Evolutionary conservation across 1,139 yeast species (phyloP).

Genomic region (Candida labiduridarum): DNA sequence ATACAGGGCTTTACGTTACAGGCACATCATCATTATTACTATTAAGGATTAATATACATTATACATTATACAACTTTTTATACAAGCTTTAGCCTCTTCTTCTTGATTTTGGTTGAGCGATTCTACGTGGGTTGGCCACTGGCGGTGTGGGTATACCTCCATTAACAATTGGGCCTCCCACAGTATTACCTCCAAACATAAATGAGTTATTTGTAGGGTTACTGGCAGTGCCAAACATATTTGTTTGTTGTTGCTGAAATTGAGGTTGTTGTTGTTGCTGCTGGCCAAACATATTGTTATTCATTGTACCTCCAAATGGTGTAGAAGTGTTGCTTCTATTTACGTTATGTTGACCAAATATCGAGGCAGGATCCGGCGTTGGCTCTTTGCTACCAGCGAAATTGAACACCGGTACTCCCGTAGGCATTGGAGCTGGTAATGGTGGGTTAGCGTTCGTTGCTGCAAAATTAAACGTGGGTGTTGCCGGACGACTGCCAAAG

Average conservation of each 20-base stretch:
- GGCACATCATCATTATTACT: too few species aligned
- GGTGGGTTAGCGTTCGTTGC: not conserved
- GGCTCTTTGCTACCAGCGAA: constrained; percentile 24
- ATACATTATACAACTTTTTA: not conserved
- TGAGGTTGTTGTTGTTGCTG: constrained; percentile 9
- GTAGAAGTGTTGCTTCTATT: constrained; percentile 15
- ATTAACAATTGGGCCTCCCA: constrained; percentile 5
- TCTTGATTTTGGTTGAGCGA: constrained; percentile 34
- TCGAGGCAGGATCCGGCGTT: constrained; percentile 33
- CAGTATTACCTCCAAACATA: constrained; percentile 3
- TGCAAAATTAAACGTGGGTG: constrained; percentile 13
- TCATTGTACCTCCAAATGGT: constrained; percentile 3
- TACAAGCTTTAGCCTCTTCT: constrained; percentile 18
- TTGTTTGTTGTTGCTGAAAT: constrained; percentile 6
- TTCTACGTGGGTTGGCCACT: constrained; percentile 26
- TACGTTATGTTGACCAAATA: constrained; percentile 19
- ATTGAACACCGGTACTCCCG: constrained; percentile 17
- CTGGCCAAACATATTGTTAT: constrained; percentile 8
- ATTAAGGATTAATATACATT: not conserved
- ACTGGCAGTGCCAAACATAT: constrained; percentile 9
- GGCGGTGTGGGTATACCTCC: constrained; percentile 12
- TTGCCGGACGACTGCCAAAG: constrained; percentile 12
- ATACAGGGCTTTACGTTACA: too few species aligned
- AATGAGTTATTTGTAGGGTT: not conserved
- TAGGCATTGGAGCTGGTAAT: constrained; percentile 4